A percentile compares a stretch with the other conserved stretches of the same genome.
Evolutionary conservation across 176 grass and related monocot species (phyloP).

Genomic region (Canna indica): DNA sequence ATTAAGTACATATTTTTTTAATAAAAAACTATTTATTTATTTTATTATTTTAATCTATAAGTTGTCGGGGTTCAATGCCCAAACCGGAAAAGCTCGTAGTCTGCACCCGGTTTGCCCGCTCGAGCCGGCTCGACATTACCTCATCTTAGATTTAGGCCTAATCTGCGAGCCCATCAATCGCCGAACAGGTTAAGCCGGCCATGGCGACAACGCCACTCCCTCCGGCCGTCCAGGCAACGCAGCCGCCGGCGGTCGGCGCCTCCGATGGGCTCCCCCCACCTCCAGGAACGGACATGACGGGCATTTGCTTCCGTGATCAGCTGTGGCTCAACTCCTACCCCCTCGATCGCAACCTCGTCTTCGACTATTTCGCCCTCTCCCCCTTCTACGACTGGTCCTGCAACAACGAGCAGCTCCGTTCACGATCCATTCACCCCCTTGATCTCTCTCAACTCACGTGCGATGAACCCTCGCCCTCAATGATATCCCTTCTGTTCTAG

Average conservation of each 20-base stretch:
- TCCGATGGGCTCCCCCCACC: conserved; percentile 35
- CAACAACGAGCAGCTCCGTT: conserved; percentile 83
- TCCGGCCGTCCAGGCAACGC: conserved; percentile 3
- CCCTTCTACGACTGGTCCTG: conserved; percentile 95
- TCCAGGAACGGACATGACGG: conserved; percentile 97
- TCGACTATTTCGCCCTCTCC: conserved; percentile 96
- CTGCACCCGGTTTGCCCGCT: no score
- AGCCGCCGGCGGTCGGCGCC: conserved; percentile 19
- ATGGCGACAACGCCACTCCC: conserved; percentile 62
- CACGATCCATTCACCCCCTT: conserved; percentile 92
- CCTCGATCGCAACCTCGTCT: conserved; percentile 94
- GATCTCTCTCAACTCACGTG: conserved; percentile 88
- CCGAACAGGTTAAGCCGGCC: not conserved
- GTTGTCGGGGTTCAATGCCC: no score
- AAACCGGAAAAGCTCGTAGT: no score
- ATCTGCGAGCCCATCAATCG: not conserved
- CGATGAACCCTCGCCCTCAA: not conserved
- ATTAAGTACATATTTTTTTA: no score
- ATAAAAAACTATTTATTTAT: no score
- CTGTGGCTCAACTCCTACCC: conserved; percentile 94
- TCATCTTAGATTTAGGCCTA: no score
- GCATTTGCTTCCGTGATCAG: conserved; percentile 98
- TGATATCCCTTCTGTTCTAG: not conserved
- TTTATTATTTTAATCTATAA: no score
- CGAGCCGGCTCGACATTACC: no score